phyloP scores from a whole-genome alignment of 768 basidiomycete genomes.

The Melanogaster broomeanus region DNA sequence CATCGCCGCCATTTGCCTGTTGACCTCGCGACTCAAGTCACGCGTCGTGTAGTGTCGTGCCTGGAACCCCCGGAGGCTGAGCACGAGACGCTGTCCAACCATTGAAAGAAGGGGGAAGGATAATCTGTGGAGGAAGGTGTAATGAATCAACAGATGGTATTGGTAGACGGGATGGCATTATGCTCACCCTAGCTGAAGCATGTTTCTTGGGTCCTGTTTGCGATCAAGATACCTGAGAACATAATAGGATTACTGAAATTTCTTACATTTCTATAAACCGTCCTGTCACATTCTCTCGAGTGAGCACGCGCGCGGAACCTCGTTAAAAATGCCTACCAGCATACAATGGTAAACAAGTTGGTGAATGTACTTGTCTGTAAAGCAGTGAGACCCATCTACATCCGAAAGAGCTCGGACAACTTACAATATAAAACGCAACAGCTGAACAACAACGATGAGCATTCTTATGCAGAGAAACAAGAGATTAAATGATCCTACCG shows the following conservation, averaged over 20 bases:
- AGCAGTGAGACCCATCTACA: background rate
- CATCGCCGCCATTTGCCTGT: constrained; percentile 16
- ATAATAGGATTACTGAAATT: background rate
- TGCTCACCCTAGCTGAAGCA: constrained; percentile 7
- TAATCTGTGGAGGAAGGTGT: no score
- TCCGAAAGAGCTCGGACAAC: no score
- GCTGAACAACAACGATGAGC: no score
- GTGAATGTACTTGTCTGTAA: constrained; percentile 5
- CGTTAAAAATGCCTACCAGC: no score
- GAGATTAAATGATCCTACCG: no score
- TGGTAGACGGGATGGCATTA: background rate
- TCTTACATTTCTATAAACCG: no score
- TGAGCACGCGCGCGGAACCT: no score
- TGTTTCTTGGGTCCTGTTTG: constrained; percentile 19
- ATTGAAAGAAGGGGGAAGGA: no score
- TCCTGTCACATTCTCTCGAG: no score
- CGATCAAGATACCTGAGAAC: background rate
- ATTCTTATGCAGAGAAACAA: no score
- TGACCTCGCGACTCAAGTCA: constrained; percentile 19
- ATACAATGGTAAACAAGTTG: background rate
- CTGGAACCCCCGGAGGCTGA: constrained; percentile 18
- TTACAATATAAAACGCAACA: no score
- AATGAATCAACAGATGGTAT: background rate
- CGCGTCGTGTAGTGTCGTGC: background rate
- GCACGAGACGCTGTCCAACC: constrained; percentile 25